These are phyloP conservation scores for Ceratocystis colombiana DNA, from an alignment of 2,329 filamentous ascomycete genomes.

Conservation along the genomic window DNA sequence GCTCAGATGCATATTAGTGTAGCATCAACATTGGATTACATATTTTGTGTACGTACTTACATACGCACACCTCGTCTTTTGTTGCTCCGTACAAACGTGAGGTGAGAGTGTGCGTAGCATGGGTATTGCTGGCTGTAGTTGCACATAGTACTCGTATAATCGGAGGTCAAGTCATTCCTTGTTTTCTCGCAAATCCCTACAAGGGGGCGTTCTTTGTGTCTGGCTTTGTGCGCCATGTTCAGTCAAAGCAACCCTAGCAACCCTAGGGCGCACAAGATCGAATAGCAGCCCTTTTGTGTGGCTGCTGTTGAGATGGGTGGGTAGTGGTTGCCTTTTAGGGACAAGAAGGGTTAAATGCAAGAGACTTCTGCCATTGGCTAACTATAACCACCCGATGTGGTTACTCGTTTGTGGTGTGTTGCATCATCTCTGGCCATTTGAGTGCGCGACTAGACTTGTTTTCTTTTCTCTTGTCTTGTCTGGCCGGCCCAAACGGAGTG, in stretches of 20 bases:
- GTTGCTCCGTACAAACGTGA: background rate
- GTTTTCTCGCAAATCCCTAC: background rate
- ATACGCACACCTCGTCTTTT: background rate
- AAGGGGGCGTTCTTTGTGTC: no score
- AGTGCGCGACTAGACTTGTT: no score
- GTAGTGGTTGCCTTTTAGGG: no score
- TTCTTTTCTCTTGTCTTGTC: background rate
- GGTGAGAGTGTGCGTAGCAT: background rate
- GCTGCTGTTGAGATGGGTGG: no score
- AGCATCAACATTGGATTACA: background rate
- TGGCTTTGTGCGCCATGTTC: constrained; percentile 7
- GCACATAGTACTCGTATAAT: background rate
- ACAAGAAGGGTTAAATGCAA: no score
- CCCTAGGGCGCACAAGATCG: no score
- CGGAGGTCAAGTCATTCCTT: background rate
- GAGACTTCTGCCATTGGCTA: no score
- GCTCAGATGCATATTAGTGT: background rate
- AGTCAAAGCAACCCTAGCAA: background rate
- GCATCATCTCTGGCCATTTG: background rate
- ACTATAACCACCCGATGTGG: background rate
- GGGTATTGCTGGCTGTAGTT: background rate
- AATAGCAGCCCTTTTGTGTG: no score
- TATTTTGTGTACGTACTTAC: background rate
- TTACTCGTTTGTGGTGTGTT: background rate
- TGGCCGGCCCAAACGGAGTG: background rate